Base-by-base conservation (phyloP, 2,329 filamentous ascomycete genomes). In the Cytospora leucostoma region DNA sequence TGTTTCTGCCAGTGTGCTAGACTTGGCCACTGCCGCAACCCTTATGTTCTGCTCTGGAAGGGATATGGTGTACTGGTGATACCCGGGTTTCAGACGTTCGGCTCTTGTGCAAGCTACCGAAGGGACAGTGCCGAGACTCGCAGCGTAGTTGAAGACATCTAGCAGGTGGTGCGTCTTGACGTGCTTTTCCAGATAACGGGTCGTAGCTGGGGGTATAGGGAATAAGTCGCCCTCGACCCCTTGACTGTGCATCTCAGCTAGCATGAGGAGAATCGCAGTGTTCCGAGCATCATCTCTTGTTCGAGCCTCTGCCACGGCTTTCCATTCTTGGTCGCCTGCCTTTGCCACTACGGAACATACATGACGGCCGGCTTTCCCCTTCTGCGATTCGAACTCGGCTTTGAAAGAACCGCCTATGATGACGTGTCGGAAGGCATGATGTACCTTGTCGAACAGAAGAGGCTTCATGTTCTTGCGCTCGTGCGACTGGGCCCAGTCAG, bases 91-190 rank as follows among this genome's bases (percentile, higher is more conserved):
- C 32, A n/a, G 12, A 56, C 15, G 7, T 2, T n/a, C 13, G 52
- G 62, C 27, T 56, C 35, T 27, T 53, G 60, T 21, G 44, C 6
- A 47, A 11, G n/a, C 21, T 19, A 47, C 44, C 44, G 44, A 21
- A 47, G 44, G 44, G n/a, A 47, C 44, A 47, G 44, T 47, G 19
- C 27, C 52, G n/a, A 61, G 56, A 44, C 57, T 52, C 4, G 62
- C 62, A 4, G 62, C 57, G 11, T 64, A 64, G 57, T 64, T 61
- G 58, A 56, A 64, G 8, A 61, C 35, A 10, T 61, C 62, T 6
- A 56, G 35, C 2, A 64, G 19, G 0, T 35, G 34, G 21, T 50
- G 13, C 17, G 33, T 56, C 11, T 44, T 55, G 15, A 21, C 15
- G 4, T 55, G n/a, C 27, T 56, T 13, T 7, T 38, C 19, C 10